Percentiles rank a stretch among this genome's conserved stretches.
phyloP scores from a whole-genome alignment of 2,329 filamentous ascomycete genomes.

The Aspergillus fumigatus region DNA sequence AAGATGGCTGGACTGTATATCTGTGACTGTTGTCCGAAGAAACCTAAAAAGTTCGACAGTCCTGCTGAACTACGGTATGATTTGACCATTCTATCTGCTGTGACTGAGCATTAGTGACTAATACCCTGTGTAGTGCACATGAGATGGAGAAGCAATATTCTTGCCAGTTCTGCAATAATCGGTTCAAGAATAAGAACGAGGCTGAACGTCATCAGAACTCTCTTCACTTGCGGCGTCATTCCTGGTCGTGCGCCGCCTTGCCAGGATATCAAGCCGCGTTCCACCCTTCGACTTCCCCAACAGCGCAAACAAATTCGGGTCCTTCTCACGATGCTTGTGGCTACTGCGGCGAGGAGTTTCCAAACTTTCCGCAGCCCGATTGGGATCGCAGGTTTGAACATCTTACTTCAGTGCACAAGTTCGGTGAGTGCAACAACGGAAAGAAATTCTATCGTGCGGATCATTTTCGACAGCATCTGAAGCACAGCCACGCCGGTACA shows the following conservation, averaged over 20 bases:
- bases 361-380: slow-evolving; percentile 68
- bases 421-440: slow-evolving; percentile 93
- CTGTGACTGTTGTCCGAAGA: slow-evolving; percentile 95
- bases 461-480: slow-evolving; percentile 96
- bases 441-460: slow-evolving; percentile 98
- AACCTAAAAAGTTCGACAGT: slow-evolving; percentile 90
- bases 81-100: not conserved
- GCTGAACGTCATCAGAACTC: slow-evolving; percentile 95
- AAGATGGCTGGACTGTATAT: slow-evolving; percentile 60
- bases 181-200: slow-evolving; percentile 99
- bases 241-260: slow-evolving; percentile 93
- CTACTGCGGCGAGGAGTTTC: slow-evolving; percentile 91
- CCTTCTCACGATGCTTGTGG: slow-evolving; percentile 70
- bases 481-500: slow-evolving; percentile 92
- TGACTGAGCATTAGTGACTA: not conserved
- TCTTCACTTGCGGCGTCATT: slow-evolving; percentile 84
- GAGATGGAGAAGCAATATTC: slow-evolving; percentile 96
- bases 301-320: slow-evolving; percentile 30
- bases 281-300: slow-evolving; percentile 63
- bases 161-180: slow-evolving; percentile 85
- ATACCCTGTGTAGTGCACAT: slow-evolving; percentile 58
- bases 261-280: slow-evolving; percentile 73
- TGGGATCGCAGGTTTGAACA: slow-evolving; percentile 86
- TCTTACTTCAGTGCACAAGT: slow-evolving; percentile 89
- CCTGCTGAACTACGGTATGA: slow-evolving; percentile 77